phyloP scores from a whole-genome alignment of 2,329 filamentous ascomycete species.

The Fusarium buxicola region DNA sequence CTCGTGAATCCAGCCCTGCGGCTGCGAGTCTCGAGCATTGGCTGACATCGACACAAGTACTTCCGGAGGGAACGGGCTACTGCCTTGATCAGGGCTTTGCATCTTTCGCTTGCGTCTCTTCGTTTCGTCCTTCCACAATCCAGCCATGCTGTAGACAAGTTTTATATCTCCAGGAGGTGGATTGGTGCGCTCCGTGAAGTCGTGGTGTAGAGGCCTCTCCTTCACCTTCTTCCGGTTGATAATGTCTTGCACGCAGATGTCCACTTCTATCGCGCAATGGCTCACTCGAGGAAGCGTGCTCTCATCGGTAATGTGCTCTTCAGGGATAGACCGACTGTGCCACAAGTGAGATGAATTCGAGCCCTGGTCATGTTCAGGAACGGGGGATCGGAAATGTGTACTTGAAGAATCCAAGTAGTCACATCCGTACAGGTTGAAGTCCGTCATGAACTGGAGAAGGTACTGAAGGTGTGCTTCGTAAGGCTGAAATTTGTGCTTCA shows the following conservation, averaged over 20 bases:
- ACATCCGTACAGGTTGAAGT: slow-evolving; percentile 97
- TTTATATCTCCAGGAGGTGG: slow-evolving; percentile 77
- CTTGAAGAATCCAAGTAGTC: slow-evolving; percentile 81
- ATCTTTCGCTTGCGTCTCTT: slow-evolving; percentile 79
- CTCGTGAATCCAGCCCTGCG: slow-evolving; percentile 94
- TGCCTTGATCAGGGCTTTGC: slow-evolving; percentile 71
- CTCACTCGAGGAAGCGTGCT: slow-evolving; percentile 78
- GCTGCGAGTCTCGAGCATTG: slow-evolving; percentile 75
- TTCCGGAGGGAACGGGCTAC: slow-evolving; percentile 83
- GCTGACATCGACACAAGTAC: slow-evolving; percentile 91
- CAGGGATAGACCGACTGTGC: slow-evolving; percentile 80
- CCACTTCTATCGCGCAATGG: slow-evolving; percentile 89
- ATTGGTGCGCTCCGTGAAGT: slow-evolving; percentile 79
- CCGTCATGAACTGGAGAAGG: slow-evolving; percentile 95
- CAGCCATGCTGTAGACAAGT: slow-evolving; percentile 92
- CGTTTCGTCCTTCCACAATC: slow-evolving; percentile 91
- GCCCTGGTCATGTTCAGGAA: slow-evolving; percentile 76
- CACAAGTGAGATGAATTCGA: slow-evolving; percentile 75
- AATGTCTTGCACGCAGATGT: slow-evolving; percentile 90
- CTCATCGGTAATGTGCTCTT: slow-evolving; percentile 63
- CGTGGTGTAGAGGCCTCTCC: slow-evolving; percentile 84
- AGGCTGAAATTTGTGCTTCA: slow-evolving; percentile 87
- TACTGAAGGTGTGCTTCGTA: slow-evolving; percentile 96
- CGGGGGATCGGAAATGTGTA: slow-evolving; percentile 78
- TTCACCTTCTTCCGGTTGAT: slow-evolving; percentile 81